Percentiles rank a stretch among this genome's conserved stretches.
phyloP scores from a whole-genome alignment of 495 filamentous ascomycete species.

The Daldinia bambusicola region DNA sequence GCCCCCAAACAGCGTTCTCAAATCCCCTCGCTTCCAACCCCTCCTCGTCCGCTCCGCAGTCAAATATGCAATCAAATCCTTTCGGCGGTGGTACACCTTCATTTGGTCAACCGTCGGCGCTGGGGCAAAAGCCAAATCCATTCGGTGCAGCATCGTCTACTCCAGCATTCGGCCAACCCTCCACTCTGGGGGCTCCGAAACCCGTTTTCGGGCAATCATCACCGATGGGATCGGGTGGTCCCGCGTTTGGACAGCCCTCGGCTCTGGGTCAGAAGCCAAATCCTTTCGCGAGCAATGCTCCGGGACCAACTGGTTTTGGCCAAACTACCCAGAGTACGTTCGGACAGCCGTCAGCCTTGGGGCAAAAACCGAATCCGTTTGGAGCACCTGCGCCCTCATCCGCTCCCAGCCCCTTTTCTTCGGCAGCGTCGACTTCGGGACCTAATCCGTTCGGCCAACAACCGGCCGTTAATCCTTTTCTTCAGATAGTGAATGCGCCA shows the following conservation, averaged over 20 bases:
- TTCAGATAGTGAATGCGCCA: constrained; percentile 19
- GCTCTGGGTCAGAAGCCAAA: constrained; percentile 53
- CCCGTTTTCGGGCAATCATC: constrained; percentile 56
- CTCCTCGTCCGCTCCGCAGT: constrained; percentile 50
- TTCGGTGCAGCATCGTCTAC: constrained; percentile 52
- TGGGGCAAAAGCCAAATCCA: constrained; percentile 55
- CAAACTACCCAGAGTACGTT: constrained; percentile 39
- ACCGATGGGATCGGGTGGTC: constrained; percentile 47
- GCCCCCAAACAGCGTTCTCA: constrained; percentile 31
- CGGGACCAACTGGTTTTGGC: constrained; percentile 38
- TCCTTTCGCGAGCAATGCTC: constrained; percentile 50
- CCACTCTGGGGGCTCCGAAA: constrained; percentile 46
- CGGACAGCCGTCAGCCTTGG: constrained; percentile 38
- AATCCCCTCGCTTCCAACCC: constrained; percentile 47
- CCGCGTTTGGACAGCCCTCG: constrained; percentile 52
- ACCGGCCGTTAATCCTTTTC: constrained; percentile 44
- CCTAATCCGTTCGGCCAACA: constrained; percentile 54
- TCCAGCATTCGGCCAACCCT: constrained; percentile 56
- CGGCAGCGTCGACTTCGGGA: constrained; percentile 28
- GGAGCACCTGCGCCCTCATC: constrained; percentile 29
- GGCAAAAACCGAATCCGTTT: constrained; percentile 42
- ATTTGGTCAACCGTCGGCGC: constrained; percentile 58
- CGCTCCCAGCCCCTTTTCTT: constrained; percentile 41
- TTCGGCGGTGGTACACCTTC: constrained; percentile 41
- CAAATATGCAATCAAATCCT: constrained; percentile 43